Conservation (phyloP, 805 yeast species). For the Candida peoriensis region DNA sequence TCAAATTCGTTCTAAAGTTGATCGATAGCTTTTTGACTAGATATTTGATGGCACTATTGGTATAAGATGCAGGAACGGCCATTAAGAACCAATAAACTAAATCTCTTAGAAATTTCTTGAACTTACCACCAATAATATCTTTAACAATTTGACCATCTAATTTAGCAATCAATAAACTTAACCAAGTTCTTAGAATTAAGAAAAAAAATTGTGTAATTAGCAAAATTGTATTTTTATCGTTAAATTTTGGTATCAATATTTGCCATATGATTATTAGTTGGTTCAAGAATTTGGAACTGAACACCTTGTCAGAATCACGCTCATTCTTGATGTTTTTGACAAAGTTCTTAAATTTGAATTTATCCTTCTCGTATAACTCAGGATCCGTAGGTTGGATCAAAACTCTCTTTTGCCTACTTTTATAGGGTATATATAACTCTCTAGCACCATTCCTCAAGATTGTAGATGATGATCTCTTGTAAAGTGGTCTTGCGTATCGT, state of each 20-base stretch:
- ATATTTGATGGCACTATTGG: slow-evolving; percentile 84
- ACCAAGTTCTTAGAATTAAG: slow-evolving; percentile 78
- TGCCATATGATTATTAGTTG: slow-evolving; percentile 75
- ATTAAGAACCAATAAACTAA: slow-evolving; percentile 81
- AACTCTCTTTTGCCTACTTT: slow-evolving; percentile 23
- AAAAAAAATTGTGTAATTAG: slow-evolving; percentile 69
- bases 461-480: slow-evolving; percentile 25
- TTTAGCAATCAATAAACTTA: slow-evolving; percentile 78
- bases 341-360: slow-evolving; percentile 24
- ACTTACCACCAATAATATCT: slow-evolving; percentile 79
- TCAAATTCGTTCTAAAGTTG: slow-evolving; percentile 78
- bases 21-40: slow-evolving; percentile 71
- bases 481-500: slow-evolving; percentile 23
- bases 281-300: slow-evolving; percentile 61
- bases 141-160: slow-evolving; percentile 90
- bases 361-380: slow-evolving; percentile 24
- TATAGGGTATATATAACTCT: slow-evolving; percentile 25
- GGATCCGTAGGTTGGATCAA: slow-evolving; percentile 25
- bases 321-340: slow-evolving; percentile 20
- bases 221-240: slow-evolving; percentile 61
- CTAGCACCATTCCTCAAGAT: slow-evolving; percentile 26
- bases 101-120: slow-evolving; percentile 69
- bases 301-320: slow-evolving; percentile 23
- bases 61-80: slow-evolving; percentile 90
- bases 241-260: slow-evolving; percentile 72